phyloP scores from a whole-genome alignment of 2,329 filamentous ascomycete genomes.

The Diaporthe sp. region DNA sequence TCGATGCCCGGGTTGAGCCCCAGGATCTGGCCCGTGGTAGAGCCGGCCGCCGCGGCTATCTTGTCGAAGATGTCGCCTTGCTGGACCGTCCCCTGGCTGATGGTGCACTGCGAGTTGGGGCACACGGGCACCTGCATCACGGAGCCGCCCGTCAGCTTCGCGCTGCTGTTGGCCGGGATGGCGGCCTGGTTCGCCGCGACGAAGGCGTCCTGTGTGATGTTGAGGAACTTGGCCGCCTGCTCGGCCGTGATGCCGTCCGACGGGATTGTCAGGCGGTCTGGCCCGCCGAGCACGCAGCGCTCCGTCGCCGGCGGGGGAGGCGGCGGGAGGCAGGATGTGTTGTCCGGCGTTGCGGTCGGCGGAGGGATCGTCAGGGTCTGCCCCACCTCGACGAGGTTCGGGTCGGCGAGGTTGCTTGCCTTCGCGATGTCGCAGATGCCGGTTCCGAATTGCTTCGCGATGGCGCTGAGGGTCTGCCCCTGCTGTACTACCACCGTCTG shows the following conservation, averaged over 20 bases:
- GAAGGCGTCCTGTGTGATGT: slow-evolving; percentile 34
- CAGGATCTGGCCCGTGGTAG: slow-evolving; percentile 32
- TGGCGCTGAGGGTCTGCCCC: slow-evolving; percentile 22
- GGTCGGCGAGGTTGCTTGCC: slow-evolving; percentile 25
- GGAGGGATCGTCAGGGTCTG: slow-evolving; percentile 27
- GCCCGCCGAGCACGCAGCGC: slow-evolving; percentile 27
- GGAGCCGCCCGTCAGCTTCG: slow-evolving; percentile 3
- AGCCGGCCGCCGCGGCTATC: slow-evolving; percentile 12
- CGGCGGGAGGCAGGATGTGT: slow-evolving; percentile 29
- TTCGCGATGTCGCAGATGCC: slow-evolving; percentile 34
- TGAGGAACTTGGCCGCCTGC: slow-evolving; percentile 28
- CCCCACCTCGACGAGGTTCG: slow-evolving; percentile 8
- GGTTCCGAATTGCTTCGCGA: slow-evolving; percentile 23
- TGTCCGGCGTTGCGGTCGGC: slow-evolving; percentile 27
- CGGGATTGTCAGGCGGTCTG: slow-evolving; percentile 25
- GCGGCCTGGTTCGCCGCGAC: not conserved
- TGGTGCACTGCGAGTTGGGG: slow-evolving; percentile 31
- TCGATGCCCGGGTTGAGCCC: slow-evolving; percentile 30
- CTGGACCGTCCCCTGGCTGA: slow-evolving; percentile 20
- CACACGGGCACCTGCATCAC: slow-evolving; percentile 31
- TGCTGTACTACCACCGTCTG: slow-evolving; percentile 8
- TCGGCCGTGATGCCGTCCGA: slow-evolving; percentile 5
- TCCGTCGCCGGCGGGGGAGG: slow-evolving; percentile 9
- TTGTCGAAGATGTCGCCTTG: slow-evolving; percentile 26
- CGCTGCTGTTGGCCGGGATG: slow-evolving; percentile 2